Conservation (phyloP, 176 grass and related monocot species). For the Lolium perenne region DNA sequence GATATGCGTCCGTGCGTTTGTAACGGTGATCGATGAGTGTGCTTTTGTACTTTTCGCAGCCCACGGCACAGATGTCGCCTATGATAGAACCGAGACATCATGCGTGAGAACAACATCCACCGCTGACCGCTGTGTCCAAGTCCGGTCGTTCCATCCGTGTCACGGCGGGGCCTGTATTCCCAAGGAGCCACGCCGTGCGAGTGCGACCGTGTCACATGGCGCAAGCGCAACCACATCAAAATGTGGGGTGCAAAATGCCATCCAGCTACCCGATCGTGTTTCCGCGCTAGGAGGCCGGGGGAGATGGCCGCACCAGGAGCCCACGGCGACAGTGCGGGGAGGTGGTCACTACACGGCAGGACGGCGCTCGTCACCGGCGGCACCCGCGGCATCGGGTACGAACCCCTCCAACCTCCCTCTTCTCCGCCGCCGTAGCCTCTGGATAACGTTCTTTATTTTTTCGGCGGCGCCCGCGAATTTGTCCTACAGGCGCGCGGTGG, state of each 20-base stretch:
- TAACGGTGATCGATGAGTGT: too few relatives aligned
- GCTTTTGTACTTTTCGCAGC: too few relatives aligned
- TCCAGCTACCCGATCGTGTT: background rate
- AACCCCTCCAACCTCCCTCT: background rate
- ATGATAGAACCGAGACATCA: too few relatives aligned
- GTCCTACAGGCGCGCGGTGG: constrained; percentile 1
- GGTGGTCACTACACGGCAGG: constrained; percentile 9
- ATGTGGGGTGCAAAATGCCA: background rate
- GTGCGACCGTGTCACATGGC: background rate
- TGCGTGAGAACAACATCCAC: background rate
- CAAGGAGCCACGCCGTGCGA: too few relatives aligned
- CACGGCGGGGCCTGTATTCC: background rate
- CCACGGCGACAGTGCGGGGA: background rate
- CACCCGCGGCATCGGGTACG: constrained; percentile 29
- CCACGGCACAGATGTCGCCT: too few relatives aligned
- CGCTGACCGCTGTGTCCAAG: background rate
- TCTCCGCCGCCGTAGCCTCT: background rate
- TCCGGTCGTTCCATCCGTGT: background rate
- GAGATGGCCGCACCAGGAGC: background rate
- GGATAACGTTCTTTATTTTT: background rate
- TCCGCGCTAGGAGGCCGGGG: background rate
- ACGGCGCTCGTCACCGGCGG: constrained; percentile 27
- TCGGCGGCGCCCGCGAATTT: background rate
- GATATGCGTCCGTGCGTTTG: too few relatives aligned
- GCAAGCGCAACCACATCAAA: background rate